Evolutionary conservation across 1,284 basidiomycete genomes (phyloP).

Genomic region (Coniferiporia sulphurascens): DNA sequence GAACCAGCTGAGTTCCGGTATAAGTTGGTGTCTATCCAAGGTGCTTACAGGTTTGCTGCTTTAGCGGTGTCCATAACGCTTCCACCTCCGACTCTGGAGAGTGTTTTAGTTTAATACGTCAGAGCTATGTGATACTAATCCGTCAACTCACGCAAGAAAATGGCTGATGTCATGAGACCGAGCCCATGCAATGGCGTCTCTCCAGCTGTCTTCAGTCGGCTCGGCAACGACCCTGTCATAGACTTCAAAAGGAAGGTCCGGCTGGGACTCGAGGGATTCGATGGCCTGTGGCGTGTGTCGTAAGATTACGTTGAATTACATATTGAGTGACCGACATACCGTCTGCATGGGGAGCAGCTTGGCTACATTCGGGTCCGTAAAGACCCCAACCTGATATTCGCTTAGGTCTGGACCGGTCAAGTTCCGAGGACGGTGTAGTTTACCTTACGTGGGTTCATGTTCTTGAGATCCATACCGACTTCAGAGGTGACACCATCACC

Average conservation of each 20-base stretch:
- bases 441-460: conserved; percentile 82
- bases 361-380: conserved; percentile 85
- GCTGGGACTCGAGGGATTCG: conserved; percentile 67
- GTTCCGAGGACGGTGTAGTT: conserved; percentile 17
- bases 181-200: conserved; percentile 86
- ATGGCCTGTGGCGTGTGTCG: conserved; percentile 49
- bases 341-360: conserved; percentile 80
- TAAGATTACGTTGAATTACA: conserved; percentile 5
- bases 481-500: conserved; percentile 87
- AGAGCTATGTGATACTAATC: conserved; percentile 6
- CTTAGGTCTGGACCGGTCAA: conserved; percentile 18
- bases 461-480: conserved; percentile 92
- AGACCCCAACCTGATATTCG: conserved; percentile 77
- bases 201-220: conserved; percentile 88
- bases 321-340: conserved; percentile 32
- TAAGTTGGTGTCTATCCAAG: conserved; percentile 1
- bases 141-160: conserved; percentile 76
- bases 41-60: conserved; percentile 78
- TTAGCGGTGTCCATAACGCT: conserved; percentile 96
- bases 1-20: conserved; percentile 1
- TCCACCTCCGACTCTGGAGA: conserved; percentile 81
- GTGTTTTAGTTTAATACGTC: neutral
- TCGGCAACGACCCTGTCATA: conserved; percentile 85
- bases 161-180: conserved; percentile 86
- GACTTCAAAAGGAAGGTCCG: conserved; percentile 76